Conservation (phyloP, 1,284 basidiomycete genomes). For the Cutaneotrichosporon sp. region DNA sequence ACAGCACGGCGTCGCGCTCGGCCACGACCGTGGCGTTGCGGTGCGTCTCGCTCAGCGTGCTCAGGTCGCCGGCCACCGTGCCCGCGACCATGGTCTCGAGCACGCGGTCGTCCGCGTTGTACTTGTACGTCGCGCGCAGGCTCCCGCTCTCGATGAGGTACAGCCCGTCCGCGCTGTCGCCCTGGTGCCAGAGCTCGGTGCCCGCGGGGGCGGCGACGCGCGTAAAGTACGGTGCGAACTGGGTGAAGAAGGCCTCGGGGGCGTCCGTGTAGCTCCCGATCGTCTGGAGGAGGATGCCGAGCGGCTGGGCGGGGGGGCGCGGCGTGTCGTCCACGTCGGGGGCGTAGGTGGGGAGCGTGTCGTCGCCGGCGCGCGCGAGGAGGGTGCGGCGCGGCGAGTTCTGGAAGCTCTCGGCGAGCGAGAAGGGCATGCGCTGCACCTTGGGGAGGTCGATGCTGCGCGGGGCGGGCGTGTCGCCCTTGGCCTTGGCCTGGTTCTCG, state of each 20-base stretch:
- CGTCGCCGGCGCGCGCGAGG: slow-evolving; percentile 73
- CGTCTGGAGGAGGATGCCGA: slow-evolving; percentile 64
- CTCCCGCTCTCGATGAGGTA: slow-evolving; percentile 85
- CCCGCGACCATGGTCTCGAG: slow-evolving; percentile 92
- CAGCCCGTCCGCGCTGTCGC: slow-evolving; percentile 73
- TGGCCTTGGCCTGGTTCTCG: slow-evolving; percentile 40
- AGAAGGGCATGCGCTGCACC: slow-evolving; percentile 49
- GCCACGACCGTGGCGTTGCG: slow-evolving; percentile 84
- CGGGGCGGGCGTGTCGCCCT: slow-evolving; percentile 6
- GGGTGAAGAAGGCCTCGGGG: slow-evolving; percentile 51
- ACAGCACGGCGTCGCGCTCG: slow-evolving; percentile 73
- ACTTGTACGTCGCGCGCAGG: slow-evolving; percentile 75
- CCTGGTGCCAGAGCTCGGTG: slow-evolving; percentile 72
- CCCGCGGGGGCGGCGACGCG: slow-evolving; percentile 63
- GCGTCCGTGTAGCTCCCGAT: slow-evolving; percentile 65
- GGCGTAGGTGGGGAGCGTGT: slow-evolving; percentile 37
- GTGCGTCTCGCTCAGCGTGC: slow-evolving; percentile 70
- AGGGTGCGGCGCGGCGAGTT: slow-evolving; percentile 75
- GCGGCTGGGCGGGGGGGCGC: slow-evolving; percentile 42
- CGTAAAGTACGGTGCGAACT: slow-evolving; percentile 68
- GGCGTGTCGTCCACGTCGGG: slow-evolving; percentile 24
- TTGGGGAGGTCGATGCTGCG: slow-evolving; percentile 44
- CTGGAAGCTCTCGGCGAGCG: slow-evolving; percentile 62
- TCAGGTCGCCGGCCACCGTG: slow-evolving; percentile 84
- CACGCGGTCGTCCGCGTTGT: slow-evolving; percentile 62